These are phyloP conservation scores for Trifolium pratense DNA, from an alignment of 306 rosid genomes.

Conservation along the genomic window DNA sequence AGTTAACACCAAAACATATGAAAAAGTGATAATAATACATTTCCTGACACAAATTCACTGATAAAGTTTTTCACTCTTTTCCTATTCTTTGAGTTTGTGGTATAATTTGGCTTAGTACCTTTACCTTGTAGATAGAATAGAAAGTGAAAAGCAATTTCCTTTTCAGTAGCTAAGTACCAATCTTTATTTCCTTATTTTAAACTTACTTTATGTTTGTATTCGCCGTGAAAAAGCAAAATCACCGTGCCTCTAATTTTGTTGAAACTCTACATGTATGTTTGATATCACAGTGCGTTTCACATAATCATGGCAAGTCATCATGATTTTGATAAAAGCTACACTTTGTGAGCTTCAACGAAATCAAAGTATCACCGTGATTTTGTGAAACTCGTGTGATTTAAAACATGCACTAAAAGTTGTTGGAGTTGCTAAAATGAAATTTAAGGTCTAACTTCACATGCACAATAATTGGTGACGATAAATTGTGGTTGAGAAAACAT, in stretches of 20 bases:
- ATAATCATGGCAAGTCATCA: background rate
- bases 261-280: background rate
- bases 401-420: background rate
- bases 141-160: conserved; percentile 42
- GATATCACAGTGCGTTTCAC: background rate
- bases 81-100: conserved; percentile 6
- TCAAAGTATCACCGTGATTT: background rate
- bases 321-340: background rate
- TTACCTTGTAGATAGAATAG: background rate
- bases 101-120: conserved; percentile 13
- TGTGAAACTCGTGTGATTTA: background rate
- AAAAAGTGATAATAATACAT: conserved; percentile 26
- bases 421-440: background rate
- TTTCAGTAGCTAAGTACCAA: conserved; percentile 19
- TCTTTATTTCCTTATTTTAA: background rate
- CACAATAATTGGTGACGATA: conserved; percentile 17
- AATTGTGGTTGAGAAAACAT: background rate
- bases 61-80: conserved; percentile 26
- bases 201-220: background rate
- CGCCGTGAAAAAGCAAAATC: background rate
- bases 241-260: background rate
- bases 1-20: conserved; percentile 2
- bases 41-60: conserved; percentile 46
- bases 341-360: background rate
- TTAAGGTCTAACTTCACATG: conserved; percentile 12